These are phyloP conservation scores for Agrostemma githago DNA, from an alignment of 148 eudicot genomes.

Conservation along the genomic window DNA sequence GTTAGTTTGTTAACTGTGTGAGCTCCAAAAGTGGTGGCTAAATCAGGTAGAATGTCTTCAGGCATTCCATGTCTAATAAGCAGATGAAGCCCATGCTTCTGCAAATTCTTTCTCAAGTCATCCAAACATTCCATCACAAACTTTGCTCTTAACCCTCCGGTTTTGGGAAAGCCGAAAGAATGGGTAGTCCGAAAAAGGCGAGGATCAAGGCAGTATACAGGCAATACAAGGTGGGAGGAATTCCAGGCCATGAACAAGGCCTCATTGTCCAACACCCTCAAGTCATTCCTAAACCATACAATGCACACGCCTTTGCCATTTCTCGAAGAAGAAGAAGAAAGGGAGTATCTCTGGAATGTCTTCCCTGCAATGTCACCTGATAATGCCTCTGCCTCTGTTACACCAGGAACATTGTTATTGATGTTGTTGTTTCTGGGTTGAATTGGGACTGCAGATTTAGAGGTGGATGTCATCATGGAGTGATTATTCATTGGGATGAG, in stretches of 20 bases:
- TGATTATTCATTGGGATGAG: background rate
- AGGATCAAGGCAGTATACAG: constrained; percentile 87
- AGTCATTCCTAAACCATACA: constrained; percentile 88
- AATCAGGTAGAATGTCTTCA: constrained; percentile 65
- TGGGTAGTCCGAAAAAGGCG: constrained; percentile 54
- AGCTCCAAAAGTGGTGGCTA: constrained; percentile 60
- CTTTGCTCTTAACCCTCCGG: constrained; percentile 79
- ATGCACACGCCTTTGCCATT: constrained; percentile 64
- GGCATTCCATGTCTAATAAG: constrained; percentile 77
- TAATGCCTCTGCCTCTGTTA: constrained; percentile 32
- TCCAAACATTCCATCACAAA: constrained; percentile 74
- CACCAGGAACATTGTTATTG: constrained; percentile 41
- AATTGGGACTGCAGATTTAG: constrained; percentile 8
- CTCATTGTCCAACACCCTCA: constrained; percentile 87
- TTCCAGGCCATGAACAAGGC: constrained; percentile 68
- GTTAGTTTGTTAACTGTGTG: constrained; percentile 59
- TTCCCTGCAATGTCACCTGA: constrained; percentile 35
- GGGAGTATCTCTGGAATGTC: constrained; percentile 48
- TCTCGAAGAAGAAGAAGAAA: constrained; percentile 24
- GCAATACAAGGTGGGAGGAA: constrained; percentile 65
- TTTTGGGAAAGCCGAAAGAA: constrained; percentile 79
- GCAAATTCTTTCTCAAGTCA: constrained; percentile 70
- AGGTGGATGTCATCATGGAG: constrained; percentile 19
- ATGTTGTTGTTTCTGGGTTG: background rate
- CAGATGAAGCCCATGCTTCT: constrained; percentile 60